Base-by-base conservation (phyloP, 73 alveolate species). In the Stentor coeruleus region DNA sequence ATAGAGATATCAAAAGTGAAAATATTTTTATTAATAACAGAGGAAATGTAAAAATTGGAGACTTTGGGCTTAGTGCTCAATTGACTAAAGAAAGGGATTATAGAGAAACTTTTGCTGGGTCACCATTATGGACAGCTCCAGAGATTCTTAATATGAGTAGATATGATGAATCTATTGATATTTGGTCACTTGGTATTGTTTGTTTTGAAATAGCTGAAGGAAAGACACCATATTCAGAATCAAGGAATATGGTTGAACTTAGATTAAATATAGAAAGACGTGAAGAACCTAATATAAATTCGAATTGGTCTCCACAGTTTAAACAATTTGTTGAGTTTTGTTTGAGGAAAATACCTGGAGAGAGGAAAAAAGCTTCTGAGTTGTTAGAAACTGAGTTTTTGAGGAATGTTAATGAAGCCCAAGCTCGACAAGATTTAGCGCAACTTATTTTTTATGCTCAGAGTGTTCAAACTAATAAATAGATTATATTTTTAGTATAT, bases 161-260 rank as follows among this genome's bases (percentile, higher is more conserved):
- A 15, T 87, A 97, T 84, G 95, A 94, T 88, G 87, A 91, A 84
- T 94, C 93, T 81, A 91, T 98, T 58, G 99, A 97, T 91, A 97
- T 97, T 41, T 97, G 99, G 98, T 90, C 97, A 37, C 82, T 97
- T 15, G 99, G 99, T 3, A 97, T 95, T 3, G 95, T 98, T 11
- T 94, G 96, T n/a, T 95, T 97, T 2, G 99, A 97, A 85, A 88
- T 97, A 93, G 98, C 99, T 26, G 99, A 97, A 84, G 99, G 98
- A 33, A 98, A 97, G 58, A 98, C 99, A 26, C 99, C 99, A 28
- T 95, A 93, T 83, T 75, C 97, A 31, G 91, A 95, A n/a, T n/a
- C n/a, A n/a, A n/a, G n/a, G n/a, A n/a, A n/a, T n/a, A n/a, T n/a
- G n/a, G n/a, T n/a, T n/a, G n/a, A n/a, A n/a, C n/a, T n/a, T n/a